phyloP scores from a whole-genome alignment of 768 basidiomycete species.

The Boletus huronensis region DNA sequence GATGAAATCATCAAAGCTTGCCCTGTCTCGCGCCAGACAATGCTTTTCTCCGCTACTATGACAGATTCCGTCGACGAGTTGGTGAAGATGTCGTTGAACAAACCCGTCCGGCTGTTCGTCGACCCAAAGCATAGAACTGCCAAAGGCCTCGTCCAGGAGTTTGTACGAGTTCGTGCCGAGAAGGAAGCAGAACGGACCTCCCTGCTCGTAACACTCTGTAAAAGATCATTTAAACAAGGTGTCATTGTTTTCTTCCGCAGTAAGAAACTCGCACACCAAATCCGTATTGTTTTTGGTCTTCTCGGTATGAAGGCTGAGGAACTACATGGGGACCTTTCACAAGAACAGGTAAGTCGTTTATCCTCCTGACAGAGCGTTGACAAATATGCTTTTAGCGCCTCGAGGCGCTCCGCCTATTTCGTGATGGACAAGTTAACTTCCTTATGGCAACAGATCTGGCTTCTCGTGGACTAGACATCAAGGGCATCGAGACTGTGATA shows the following conservation, averaged over 20 bases:
- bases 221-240: conserved; percentile 76
- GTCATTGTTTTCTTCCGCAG: conserved; percentile 94
- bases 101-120: conserved; percentile 91
- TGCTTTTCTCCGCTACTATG: conserved; percentile 99
- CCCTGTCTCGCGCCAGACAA: conserved; percentile 86
- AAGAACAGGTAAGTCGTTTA: conserved; percentile 73
- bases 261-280: conserved; percentile 96
- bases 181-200: conserved; percentile 76
- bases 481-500: conserved; percentile 95
- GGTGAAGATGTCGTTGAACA: conserved; percentile 87
- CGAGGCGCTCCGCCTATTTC: conserved; percentile 79
- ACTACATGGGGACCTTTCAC: conserved; percentile 91
- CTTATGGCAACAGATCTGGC: conserved; percentile 96
- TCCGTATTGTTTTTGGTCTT: conserved; percentile 88
- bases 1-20: conserved; percentile 91
- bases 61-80: conserved; percentile 95
- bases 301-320: conserved; percentile 89
- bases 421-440: conserved; percentile 84
- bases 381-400: conserved; percentile 57
- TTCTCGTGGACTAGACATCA: conserved; percentile 94
- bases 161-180: conserved; percentile 83
- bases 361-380: background rate
- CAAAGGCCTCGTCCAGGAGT: conserved; percentile 86
- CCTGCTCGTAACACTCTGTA: conserved; percentile 78
- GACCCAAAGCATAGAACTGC: conserved; percentile 90